phyloP scores from a whole-genome alignment of 345 rosid genomes.

The Moringa oleifera region DNA sequence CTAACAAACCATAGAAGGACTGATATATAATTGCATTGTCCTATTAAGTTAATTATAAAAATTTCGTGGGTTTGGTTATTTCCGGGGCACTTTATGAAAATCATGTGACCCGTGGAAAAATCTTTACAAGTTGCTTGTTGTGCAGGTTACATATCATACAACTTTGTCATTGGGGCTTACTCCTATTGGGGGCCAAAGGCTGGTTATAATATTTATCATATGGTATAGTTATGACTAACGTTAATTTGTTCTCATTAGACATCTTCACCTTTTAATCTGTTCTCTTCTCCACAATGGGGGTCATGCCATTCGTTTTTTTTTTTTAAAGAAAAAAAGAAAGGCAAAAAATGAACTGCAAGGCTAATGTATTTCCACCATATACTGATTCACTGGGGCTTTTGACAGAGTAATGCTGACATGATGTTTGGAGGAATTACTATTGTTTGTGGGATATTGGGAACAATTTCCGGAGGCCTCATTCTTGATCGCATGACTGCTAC shows the following conservation, averaged over 20 bases:
- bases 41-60: too few relatives aligned
- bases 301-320: background rate
- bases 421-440: constrained; percentile 91
- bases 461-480: constrained; percentile 68
- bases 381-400: constrained; percentile 13
- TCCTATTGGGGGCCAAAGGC: constrained; percentile 99
- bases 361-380: background rate
- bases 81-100: background rate
- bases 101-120: background rate
- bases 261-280: background rate
- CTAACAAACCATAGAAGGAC: too few relatives aligned
- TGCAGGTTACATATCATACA: constrained; percentile 80
- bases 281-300: background rate
- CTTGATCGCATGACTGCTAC: constrained; percentile 73
- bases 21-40: too few relatives aligned
- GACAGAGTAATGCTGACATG: constrained; percentile 74
- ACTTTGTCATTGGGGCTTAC: constrained; percentile 93
- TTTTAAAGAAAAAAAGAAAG: too few relatives aligned
- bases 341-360: too few relatives aligned
- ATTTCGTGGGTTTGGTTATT: background rate
- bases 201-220: constrained; percentile 82
- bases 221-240: constrained; percentile 39
- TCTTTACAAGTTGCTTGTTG: constrained; percentile 5
- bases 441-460: constrained; percentile 82
- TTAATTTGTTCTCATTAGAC: background rate